Evolutionary conservation across 768 basidiomycete species (phyloP).

Genomic region (Tulasnella sp.): DNA sequence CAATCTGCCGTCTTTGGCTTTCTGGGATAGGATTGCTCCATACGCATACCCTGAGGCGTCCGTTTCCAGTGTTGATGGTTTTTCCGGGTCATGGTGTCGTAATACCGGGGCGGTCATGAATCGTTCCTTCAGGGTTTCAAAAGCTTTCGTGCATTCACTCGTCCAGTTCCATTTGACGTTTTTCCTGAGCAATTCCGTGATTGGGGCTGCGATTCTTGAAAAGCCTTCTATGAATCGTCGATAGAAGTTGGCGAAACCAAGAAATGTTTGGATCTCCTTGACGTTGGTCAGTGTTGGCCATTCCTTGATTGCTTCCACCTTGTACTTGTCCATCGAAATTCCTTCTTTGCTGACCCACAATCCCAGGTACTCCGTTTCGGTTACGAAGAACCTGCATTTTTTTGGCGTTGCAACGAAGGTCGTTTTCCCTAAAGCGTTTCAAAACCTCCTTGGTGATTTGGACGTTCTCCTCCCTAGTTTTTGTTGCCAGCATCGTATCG

Average conservation of each 20-base stretch:
- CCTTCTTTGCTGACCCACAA: neutral
- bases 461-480: conserved; percentile 18
- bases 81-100: neutral
- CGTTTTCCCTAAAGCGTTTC: neutral
- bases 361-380: conserved; percentile 16
- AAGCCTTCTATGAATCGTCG: neutral
- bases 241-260: conserved; percentile 3
- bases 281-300: neutral
- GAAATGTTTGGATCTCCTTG: conserved; percentile 1
- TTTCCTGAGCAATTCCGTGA: too few relatives aligned
- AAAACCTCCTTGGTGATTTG: conserved; percentile 16
- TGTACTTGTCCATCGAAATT: neutral
- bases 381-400: conserved; percentile 11
- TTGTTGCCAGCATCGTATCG: conserved; percentile 19
- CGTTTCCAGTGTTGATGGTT: neutral
- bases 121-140: too few relatives aligned
- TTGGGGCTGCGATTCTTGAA: too few relatives aligned
- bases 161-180: neutral
- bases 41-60: conserved; percentile 1
- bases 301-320: neutral
- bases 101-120: too few relatives aligned
- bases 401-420: neutral
- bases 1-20: neutral
- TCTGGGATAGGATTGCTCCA: conserved; percentile 14
- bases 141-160: too few relatives aligned